Evolutionary conservation across 305 asterid species (phyloP), one percentile per base, ranked within the genome.

Genomic region (Nicotiana rustica): DNA sequence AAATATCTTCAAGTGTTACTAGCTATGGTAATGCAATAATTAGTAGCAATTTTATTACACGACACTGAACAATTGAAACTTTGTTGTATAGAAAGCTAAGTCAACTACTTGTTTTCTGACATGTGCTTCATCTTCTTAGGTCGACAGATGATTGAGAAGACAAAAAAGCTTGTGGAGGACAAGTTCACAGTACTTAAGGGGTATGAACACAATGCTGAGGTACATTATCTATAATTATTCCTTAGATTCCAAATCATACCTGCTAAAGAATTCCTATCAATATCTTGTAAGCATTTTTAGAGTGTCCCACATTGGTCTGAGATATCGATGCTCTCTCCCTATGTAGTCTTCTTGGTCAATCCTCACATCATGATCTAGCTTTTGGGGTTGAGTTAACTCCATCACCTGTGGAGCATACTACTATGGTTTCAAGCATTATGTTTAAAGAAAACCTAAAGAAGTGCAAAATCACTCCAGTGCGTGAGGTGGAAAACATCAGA

Each of bases 61-160:
- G 62, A 69, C 41, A 64, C 52, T 81, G 85, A 83, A 66, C 65
- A 73, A 86, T 47, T 77, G 77, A 35, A 68, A 56, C 21, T 33
- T 73, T 70, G 8, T 55, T 79, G 78, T 75, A 75, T 52, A 52
- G 14, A 52, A 75, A 52, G 64, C 41, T 59, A 75, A 75, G 29
- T 75, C 79, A 47, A 49, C 64, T 52, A 75, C 79, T 52, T 67
- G 57, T 64, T 82, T 81, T 77, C 82, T 81, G 85, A 88, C 35
- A 82, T 38, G 85, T 44, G 77, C 73, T 86, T 75, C 80, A 81
- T 84, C 78, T 86, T 56, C 73, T 85, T 57, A 97, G 99, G 99
- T 82, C 98, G 99, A 49, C 97, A 97, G 88, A 95, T 97, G 99
- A 97, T 97, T 89, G 99, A 97, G 87, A 97, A 93, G 90, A 93